Conservation (phyloP, 2,329 filamentous ascomycete genomes). For the Basipetospora chlamydospora region DNA sequence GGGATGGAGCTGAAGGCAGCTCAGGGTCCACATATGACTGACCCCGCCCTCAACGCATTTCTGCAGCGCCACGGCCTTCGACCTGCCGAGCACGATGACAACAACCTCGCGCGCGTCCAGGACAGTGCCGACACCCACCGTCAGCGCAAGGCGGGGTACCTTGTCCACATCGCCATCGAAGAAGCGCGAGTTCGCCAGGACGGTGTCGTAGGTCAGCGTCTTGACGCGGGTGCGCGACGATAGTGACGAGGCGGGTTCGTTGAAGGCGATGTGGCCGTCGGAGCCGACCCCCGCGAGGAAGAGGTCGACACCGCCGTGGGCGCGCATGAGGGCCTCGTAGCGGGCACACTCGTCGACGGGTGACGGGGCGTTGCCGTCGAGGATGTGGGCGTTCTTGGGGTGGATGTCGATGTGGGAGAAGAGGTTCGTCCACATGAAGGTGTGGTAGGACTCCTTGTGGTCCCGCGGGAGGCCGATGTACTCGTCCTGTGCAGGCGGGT, state of each 20-base stretch:
- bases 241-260: constrained; percentile 71
- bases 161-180: constrained; percentile 59
- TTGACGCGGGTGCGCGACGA: constrained; percentile 70
- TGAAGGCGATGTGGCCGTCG: constrained; percentile 83
- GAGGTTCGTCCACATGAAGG: constrained; percentile 88
- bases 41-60: constrained; percentile 69
- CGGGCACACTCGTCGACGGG: constrained; percentile 62
- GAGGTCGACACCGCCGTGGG: constrained; percentile 65
- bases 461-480: constrained; percentile 74
- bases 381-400: constrained; percentile 70
- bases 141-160: constrained; percentile 71
- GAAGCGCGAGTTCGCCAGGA: constrained; percentile 73
- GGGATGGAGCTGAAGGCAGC: constrained; percentile 64
- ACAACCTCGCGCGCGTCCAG: constrained; percentile 71
- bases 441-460: constrained; percentile 76
- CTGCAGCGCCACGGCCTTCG: constrained; percentile 68
- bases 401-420: constrained; percentile 74
- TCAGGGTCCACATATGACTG: constrained; percentile 86
- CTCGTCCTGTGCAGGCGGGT: constrained; percentile 45
- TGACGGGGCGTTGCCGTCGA: constrained; percentile 66
- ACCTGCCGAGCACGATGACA: constrained; percentile 66
- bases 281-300: constrained; percentile 77
- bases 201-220: constrained; percentile 76
- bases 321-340: constrained; percentile 66
- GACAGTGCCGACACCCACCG: constrained; percentile 72